A percentile compares a stretch with the other conserved stretches of the same genome.
These are phyloP conservation scores for Penicillium flavigenum DNA, from an alignment of 495 filamentous ascomycete species.

Conservation along the genomic window DNA sequence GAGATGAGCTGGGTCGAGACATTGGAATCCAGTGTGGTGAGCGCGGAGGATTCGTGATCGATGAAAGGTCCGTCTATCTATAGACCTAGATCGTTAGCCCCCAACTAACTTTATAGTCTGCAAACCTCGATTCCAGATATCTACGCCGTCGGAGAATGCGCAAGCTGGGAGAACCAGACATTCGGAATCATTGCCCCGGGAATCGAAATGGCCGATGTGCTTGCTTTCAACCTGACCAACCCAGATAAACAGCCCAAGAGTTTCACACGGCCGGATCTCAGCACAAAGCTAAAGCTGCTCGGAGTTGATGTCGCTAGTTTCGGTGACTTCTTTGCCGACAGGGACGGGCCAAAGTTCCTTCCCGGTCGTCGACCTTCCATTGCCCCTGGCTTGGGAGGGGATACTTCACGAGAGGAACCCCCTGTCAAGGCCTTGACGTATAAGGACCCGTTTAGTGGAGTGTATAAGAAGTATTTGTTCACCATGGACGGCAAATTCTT, in stretches of 20 bases:
- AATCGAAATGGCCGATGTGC: slow-evolving; percentile 93
- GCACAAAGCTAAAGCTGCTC: slow-evolving; percentile 90
- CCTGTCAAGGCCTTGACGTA: slow-evolving; percentile 86
- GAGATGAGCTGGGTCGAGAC: slow-evolving; percentile 74
- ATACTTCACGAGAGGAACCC: slow-evolving; percentile 40
- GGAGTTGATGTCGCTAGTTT: slow-evolving; percentile 95
- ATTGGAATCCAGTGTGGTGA: slow-evolving; percentile 73
- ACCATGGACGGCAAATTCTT: slow-evolving; percentile 90
- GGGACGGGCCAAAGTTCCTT: slow-evolving; percentile 76
- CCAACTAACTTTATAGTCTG: slow-evolving; percentile 43
- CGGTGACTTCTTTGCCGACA: slow-evolving; percentile 94
- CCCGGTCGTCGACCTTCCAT: slow-evolving; percentile 52
- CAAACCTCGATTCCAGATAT: slow-evolving; percentile 71
- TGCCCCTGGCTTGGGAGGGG: slow-evolving; percentile 15
- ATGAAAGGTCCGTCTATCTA: slow-evolving; percentile 46
- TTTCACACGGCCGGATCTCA: slow-evolving; percentile 86
- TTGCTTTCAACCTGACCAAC: slow-evolving; percentile 93
- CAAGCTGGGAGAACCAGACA: slow-evolving; percentile 89
- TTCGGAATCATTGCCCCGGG: slow-evolving; percentile 94
- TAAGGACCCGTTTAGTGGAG: slow-evolving; percentile 88
- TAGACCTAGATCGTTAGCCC: too few species aligned
- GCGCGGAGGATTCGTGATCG: slow-evolving; percentile 75
- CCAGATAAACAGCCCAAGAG: slow-evolving; percentile 66
- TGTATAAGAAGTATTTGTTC: slow-evolving; percentile 97
- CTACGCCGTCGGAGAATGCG: slow-evolving; percentile 93